Percentiles rank a stretch among this genome's conserved stretches.
phyloP scores from a whole-genome alignment of 352 stramenopile species.

The Pythium brassicae region DNA sequence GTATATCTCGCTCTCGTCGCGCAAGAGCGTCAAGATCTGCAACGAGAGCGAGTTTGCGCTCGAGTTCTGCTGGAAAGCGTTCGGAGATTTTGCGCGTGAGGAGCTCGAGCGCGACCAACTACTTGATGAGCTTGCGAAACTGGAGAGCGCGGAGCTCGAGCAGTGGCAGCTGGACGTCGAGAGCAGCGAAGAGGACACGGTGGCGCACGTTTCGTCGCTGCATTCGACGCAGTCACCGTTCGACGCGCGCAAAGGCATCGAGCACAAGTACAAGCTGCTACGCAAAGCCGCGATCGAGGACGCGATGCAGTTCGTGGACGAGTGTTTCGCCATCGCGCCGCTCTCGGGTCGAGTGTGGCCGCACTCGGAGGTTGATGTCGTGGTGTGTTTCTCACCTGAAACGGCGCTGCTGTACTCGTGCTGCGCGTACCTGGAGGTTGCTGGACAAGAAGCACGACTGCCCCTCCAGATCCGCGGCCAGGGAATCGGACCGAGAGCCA shows the following conservation, averaged over 20 bases:
- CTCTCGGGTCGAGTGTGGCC: conserved; percentile 89
- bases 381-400: conserved; percentile 85
- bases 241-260: conserved; percentile 55
- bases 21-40: conserved; percentile 88
- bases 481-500: conserved; percentile 91
- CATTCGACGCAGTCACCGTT: conserved; percentile 44
- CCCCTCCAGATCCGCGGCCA: conserved; percentile 86
- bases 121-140: conserved; percentile 71
- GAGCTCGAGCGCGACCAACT: conserved; percentile 80
- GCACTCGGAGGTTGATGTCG: conserved; percentile 89
- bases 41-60: conserved; percentile 92
- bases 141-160: conserved; percentile 75
- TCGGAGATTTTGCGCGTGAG: conserved; percentile 64
- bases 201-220: conserved; percentile 15
- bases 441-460: conserved; percentile 84
- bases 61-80: conserved; percentile 92
- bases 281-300: conserved; percentile 88
- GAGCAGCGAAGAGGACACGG: conserved; percentile 13
- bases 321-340: conserved; percentile 90
- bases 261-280: conserved; percentile 91
- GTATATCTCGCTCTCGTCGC: conserved; percentile 91
- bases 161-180: conserved; percentile 26
- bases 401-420: conserved; percentile 81
- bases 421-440: conserved; percentile 86
- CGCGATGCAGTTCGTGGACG: conserved; percentile 92